Conservation (phyloP, 768 basidiomycete species). For the Trametes sanguinea region DNA sequence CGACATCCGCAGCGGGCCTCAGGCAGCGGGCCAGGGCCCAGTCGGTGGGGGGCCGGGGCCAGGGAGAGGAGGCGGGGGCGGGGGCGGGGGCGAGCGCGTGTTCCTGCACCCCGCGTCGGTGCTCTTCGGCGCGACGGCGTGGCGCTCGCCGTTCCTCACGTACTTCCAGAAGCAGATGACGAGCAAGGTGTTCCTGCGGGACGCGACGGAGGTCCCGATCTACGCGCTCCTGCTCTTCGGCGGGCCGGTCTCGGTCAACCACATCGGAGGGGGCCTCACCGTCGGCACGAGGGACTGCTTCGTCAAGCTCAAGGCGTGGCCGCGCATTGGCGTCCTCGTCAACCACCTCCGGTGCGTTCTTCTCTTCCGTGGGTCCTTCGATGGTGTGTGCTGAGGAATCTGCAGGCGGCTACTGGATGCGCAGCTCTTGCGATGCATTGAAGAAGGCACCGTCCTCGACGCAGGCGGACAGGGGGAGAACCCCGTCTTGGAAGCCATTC, state of each 20-base stretch:
- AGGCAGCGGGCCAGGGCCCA: too few species aligned
- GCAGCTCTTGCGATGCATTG: constrained; percentile 65
- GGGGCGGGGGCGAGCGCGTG: constrained; percentile 46
- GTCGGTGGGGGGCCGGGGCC: background rate
- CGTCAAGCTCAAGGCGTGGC: constrained; percentile 77
- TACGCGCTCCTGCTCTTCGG: constrained; percentile 86
- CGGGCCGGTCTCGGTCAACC: constrained; percentile 75
- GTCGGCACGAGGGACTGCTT: constrained; percentile 53
- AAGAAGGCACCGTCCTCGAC: constrained; percentile 54
- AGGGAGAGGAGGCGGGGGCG: background rate
- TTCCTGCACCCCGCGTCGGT: constrained; percentile 85
- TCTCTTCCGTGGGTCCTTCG: background rate
- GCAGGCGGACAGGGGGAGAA: constrained; percentile 47
- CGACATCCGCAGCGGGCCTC: constrained; percentile 45
- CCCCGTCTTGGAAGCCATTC: constrained; percentile 52
- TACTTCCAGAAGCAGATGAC: constrained; percentile 86
- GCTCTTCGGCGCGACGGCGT: constrained; percentile 68
- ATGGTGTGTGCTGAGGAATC: too few species aligned
- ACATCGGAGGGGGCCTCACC: constrained; percentile 75
- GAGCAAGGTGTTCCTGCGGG: constrained; percentile 81
- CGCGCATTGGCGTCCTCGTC: constrained; percentile 88
- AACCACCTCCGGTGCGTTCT: constrained; percentile 74
- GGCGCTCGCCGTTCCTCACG: constrained; percentile 78
- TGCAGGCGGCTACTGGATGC: constrained; percentile 67
- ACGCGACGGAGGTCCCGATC: constrained; percentile 90